Percentiles rank a stretch among this genome's conserved stretches.
These are phyloP conservation scores for Saturnispora silvae DNA, from an alignment of 805 yeast species.

Conservation along the genomic window DNA sequence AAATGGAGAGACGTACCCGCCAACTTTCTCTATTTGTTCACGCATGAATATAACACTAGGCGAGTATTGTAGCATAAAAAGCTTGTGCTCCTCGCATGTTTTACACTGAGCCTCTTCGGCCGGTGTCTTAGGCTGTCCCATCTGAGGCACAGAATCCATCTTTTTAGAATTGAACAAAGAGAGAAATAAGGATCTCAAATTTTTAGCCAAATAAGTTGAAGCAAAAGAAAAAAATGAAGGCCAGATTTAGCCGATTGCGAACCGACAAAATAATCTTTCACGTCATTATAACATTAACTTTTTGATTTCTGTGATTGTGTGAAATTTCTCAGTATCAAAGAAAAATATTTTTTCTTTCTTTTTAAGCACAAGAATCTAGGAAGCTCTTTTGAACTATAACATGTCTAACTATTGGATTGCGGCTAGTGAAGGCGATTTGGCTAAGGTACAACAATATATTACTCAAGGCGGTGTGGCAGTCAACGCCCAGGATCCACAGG, in stretches of 20 bases:
- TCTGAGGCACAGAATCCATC: conserved; percentile 3
- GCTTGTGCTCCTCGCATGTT: conserved; percentile 61
- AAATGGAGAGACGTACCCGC: conserved; percentile 34
- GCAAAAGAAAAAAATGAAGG: no score
- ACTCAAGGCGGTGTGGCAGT: conserved; percentile 44
- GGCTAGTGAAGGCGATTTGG: conserved; percentile 72
- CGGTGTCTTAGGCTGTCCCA: conserved; percentile 3
- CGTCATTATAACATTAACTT: no score
- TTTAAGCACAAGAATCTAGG: no score
- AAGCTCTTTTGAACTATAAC: background rate
- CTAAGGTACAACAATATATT: conserved; percentile 46
- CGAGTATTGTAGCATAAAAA: conserved; percentile 70
- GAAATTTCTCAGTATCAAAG: no score
- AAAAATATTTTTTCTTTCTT: no score
- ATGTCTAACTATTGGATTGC: conserved; percentile 80
- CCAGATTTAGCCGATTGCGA: no score
- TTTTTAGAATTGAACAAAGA: background rate
- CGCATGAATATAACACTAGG: conserved; percentile 84
- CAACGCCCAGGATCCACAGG: conserved; percentile 78
- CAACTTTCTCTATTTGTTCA: conserved; percentile 64
- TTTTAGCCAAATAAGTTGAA: no score
- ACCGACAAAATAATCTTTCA: no score
- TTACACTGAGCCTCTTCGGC: conserved; percentile 38
- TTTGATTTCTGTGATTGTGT: no score
- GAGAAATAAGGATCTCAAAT: background rate